Percentiles rank a stretch among this genome's conserved stretches.
Conservation (phyloP, 495 filamentous ascomycete genomes). For the Podospora tetraspora region DNA sequence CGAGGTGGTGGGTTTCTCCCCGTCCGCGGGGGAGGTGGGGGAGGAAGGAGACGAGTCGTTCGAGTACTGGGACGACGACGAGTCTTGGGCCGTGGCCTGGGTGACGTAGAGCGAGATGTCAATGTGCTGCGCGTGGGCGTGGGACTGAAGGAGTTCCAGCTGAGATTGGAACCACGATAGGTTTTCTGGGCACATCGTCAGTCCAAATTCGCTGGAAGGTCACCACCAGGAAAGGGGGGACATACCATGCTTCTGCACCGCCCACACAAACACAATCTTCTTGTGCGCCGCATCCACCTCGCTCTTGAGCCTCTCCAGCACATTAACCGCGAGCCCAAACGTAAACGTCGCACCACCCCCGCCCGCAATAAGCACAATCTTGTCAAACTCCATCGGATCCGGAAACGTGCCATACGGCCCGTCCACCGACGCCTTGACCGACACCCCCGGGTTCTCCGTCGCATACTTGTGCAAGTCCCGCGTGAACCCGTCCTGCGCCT, state of each 20-base stretch:
- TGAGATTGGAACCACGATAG: conserved; percentile 50
- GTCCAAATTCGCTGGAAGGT: neutral
- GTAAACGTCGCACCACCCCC: conserved; percentile 56
- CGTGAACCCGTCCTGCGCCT: conserved; percentile 54
- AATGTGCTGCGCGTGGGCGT: conserved; percentile 41
- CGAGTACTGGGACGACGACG: conserved; percentile 21
- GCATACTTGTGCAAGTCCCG: conserved; percentile 49
- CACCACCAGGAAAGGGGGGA: neutral
- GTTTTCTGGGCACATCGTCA: conserved; percentile 14
- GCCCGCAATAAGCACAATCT: conserved; percentile 54
- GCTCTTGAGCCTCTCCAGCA: conserved; percentile 41
- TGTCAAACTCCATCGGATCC: conserved; percentile 51
- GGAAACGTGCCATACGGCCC: conserved; percentile 56
- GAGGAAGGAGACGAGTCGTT: conserved; percentile 18
- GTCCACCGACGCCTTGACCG: conserved; percentile 49
- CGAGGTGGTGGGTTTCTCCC: conserved; percentile 18
- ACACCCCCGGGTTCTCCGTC: conserved; percentile 40
- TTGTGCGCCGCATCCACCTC: conserved; percentile 28
- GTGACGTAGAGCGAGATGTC: conserved; percentile 47
- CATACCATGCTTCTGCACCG: conserved; percentile 46
- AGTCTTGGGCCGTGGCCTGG: conserved; percentile 16
- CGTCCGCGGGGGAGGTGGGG: conserved; percentile 15
- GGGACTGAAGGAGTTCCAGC: conserved; percentile 37
- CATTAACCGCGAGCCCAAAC: conserved; percentile 48
- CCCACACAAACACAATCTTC: conserved; percentile 53